phyloP scores from a whole-genome alignment of 2,329 filamentous ascomycete genomes.

The Diplodia intermedia region DNA sequence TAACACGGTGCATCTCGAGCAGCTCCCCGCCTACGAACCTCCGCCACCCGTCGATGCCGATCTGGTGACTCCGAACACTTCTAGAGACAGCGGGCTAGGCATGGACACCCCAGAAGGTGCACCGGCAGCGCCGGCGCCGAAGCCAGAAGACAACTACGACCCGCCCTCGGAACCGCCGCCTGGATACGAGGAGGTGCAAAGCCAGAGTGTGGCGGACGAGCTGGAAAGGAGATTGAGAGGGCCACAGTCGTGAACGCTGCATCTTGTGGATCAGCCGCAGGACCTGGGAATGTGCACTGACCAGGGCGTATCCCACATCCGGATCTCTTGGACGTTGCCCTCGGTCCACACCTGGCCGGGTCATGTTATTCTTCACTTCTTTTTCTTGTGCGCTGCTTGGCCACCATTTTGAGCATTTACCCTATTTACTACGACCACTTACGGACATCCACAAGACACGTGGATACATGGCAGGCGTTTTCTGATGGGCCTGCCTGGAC shows the following conservation, averaged over 20 bases:
- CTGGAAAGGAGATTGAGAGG: conserved; percentile 61
- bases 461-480: conserved; percentile 32
- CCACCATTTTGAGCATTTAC: neutral
- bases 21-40: conserved; percentile 84
- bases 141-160: conserved; percentile 49
- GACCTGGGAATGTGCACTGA: neutral
- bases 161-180: conserved; percentile 80
- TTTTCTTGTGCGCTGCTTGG: conserved; percentile 5
- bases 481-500: conserved; percentile 27
- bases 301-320: neutral
- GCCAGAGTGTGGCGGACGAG: conserved; percentile 76
- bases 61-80: neutral
- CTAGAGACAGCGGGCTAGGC: conserved; percentile 29
- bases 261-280: too few relatives aligned
- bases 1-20: conserved; percentile 77
- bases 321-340: neutral
- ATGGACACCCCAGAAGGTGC: conserved; percentile 30
- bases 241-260: conserved; percentile 26
- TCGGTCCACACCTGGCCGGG: neutral
- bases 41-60: conserved; percentile 35
- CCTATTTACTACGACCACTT: conserved; percentile 5
- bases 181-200: conserved; percentile 89
- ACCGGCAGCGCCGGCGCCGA: conserved; percentile 32
- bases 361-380: neutral
- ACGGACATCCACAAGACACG: neutral